Evolutionary conservation across 2,329 filamentous ascomycete genomes (phyloP).

Genomic region (Didymella segeticola): DNA sequence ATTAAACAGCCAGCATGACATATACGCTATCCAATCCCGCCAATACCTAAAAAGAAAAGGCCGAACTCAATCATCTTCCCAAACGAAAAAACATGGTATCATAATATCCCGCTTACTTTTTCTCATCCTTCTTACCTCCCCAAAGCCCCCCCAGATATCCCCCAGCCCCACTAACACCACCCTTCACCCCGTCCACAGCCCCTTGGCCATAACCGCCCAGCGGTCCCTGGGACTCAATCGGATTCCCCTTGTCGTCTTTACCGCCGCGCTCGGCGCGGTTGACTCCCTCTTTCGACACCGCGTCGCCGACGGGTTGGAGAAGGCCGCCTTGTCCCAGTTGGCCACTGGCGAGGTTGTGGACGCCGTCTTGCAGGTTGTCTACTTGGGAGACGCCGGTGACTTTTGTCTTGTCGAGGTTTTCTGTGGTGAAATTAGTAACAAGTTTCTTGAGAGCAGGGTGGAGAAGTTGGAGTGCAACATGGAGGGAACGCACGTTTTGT

Average conservation of each 20-base stretch:
- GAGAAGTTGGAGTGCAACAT: neutral
- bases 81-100: too few relatives aligned
- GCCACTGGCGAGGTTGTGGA: slow-evolving; percentile 66
- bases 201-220: slow-evolving; percentile 42
- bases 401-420: slow-evolving; percentile 72
- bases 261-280: slow-evolving; percentile 70
- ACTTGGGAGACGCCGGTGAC: slow-evolving; percentile 71
- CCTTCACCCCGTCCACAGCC: slow-evolving; percentile 43
- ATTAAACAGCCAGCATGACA: too few relatives aligned
- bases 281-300: slow-evolving; percentile 68
- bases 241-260: slow-evolving; percentile 64
- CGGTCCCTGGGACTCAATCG: slow-evolving; percentile 51
- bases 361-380: slow-evolving; percentile 72
- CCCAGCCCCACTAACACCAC: slow-evolving; percentile 31
- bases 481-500: slow-evolving; percentile 64
- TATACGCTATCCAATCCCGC: too few relatives aligned
- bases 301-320: slow-evolving; percentile 68
- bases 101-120: too few relatives aligned
- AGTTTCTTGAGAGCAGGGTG: neutral
- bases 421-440: slow-evolving; percentile 47
- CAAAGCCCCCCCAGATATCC: slow-evolving; percentile 33
- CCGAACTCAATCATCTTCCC: too few relatives aligned
- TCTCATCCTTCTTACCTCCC: slow-evolving; percentile 33
- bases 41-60: too few relatives aligned
- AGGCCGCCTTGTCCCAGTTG: slow-evolving; percentile 74